These are phyloP conservation scores for Emericellopsis atlantica DNA, from an alignment of 2,329 filamentous ascomycete species.

Conservation along the genomic window DNA sequence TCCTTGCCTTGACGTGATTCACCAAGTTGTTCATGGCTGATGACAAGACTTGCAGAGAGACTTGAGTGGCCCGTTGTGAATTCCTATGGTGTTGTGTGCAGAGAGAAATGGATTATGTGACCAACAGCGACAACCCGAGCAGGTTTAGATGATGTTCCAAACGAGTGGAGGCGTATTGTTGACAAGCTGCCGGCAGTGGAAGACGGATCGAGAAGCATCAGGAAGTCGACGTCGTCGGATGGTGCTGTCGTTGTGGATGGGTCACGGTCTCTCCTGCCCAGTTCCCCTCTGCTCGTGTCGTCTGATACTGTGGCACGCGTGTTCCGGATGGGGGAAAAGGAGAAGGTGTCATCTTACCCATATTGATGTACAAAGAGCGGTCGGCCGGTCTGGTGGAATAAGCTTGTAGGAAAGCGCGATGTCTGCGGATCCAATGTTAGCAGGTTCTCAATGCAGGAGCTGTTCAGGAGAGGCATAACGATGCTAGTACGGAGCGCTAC, in stretches of 20 bases:
- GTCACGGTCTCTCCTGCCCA: not conserved
- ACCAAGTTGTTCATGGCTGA: slow-evolving; percentile 16
- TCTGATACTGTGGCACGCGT: not conserved
- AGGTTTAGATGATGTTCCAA: slow-evolving; percentile 28
- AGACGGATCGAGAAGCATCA: not conserved
- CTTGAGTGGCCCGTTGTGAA: too few species aligned
- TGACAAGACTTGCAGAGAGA: too few species aligned
- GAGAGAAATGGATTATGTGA: slow-evolving; percentile 21
- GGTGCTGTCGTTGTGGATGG: not conserved
- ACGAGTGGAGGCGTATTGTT: slow-evolving; percentile 22
- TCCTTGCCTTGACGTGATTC: slow-evolving; percentile 28
- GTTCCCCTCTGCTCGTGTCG: not conserved
- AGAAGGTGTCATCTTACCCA: slow-evolving; percentile 26
- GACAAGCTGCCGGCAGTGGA: slow-evolving; percentile 2
- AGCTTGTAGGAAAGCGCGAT: slow-evolving; percentile 15
- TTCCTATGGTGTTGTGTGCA: slow-evolving; percentile 8
- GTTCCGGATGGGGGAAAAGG: slow-evolving; percentile 3
- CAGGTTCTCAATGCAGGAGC: not conserved
- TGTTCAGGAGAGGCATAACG: slow-evolving; percentile 1
- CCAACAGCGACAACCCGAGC: slow-evolving; percentile 27
- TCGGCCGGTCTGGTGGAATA: slow-evolving; percentile 13
- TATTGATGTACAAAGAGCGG: slow-evolving; percentile 25
- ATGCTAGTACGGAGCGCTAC: not conserved
- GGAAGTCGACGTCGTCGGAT: not conserved
- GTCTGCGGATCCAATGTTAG: slow-evolving; percentile 12